Evolutionary conservation across 164 flowering plant species (phyloP).

Genomic region (Sedum album): DNA sequence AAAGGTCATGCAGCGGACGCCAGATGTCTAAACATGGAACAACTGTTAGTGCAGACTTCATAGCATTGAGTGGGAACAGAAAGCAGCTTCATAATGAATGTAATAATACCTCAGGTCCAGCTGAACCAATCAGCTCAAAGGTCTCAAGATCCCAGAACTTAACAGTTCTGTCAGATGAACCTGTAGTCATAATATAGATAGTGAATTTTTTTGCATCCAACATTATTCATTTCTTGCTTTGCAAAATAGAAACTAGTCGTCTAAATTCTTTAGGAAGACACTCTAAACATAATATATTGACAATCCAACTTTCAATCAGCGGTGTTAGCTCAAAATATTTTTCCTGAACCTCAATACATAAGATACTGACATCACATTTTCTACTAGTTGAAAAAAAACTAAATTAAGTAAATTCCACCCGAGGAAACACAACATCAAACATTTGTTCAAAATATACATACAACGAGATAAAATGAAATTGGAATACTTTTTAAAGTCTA

Average conservation of each 20-base stretch:
- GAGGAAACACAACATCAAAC: too few species aligned
- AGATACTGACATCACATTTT: background rate
- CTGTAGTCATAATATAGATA: conserved; percentile 31
- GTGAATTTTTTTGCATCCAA: background rate
- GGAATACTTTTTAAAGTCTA: too few species aligned
- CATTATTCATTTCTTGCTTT: background rate
- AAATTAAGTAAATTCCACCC: too few species aligned
- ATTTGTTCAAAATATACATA: too few species aligned
- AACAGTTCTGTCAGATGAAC: conserved; percentile 92
- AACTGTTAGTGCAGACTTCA: background rate
- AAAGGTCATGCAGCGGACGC: conserved; percentile 81
- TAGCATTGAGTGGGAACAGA: background rate
- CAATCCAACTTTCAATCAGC: background rate
- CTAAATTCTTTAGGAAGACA: too few species aligned
- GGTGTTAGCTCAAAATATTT: background rate
- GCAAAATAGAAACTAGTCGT: too few species aligned
- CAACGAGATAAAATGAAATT: too few species aligned
- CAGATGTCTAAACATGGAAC: conserved; percentile 46
- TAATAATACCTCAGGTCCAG: conserved; percentile 79
- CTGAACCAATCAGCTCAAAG: conserved; percentile 93
- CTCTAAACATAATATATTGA: background rate
- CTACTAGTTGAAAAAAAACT: background rate
- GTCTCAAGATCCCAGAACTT: conserved; percentile 99
- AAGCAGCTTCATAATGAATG: background rate
- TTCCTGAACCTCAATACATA: background rate